Evolutionary conservation across 306 rosid species (phyloP).

Genomic region (Pyrus communis): DNA sequence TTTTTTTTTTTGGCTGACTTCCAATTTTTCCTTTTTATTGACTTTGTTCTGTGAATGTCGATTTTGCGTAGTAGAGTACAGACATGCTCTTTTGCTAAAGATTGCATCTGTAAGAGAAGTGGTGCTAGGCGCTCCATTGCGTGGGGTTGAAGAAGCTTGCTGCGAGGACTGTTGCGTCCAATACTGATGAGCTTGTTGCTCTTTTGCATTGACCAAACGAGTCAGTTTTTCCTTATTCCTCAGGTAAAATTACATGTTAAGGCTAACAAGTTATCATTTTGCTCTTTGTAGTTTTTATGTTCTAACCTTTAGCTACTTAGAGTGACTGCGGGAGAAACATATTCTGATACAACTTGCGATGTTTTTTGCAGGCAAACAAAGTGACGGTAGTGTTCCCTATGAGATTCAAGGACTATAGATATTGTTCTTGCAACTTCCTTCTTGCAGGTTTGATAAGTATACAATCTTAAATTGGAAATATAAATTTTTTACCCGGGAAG

Average conservation of each 20-base stretch:
- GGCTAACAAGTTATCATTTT: not conserved
- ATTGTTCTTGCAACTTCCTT: constrained; percentile 86
- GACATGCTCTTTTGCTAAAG: constrained; percentile 64
- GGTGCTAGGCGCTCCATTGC: constrained; percentile 92
- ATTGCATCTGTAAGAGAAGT: constrained; percentile 86
- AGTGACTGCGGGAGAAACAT: not conserved
- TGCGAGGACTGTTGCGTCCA: constrained; percentile 44
- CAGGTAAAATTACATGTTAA: constrained; percentile 32
- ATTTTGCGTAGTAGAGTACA: constrained; percentile 65
- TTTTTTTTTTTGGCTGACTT: not conserved
- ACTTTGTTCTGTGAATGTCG: constrained; percentile 17
- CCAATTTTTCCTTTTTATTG: constrained; percentile 4
- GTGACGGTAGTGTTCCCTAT: constrained; percentile 89
- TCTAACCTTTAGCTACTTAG: not conserved
- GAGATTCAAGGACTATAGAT: constrained; percentile 94
- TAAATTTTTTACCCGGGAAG: not conserved
- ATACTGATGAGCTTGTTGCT: constrained; percentile 55
- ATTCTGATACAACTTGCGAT: constrained; percentile 3
- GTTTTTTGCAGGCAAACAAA: constrained; percentile 66
- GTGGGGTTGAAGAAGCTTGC: constrained; percentile 66
- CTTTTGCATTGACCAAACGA: constrained; percentile 89
- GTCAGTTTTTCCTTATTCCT: constrained; percentile 74
- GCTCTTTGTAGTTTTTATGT: not conserved
- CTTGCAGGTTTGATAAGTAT: constrained; percentile 60
- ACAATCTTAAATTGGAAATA: not conserved